Evolutionary conservation across 257 asterid species (phyloP), one percentile per base, ranked within the genome.

Genomic region (Nemophila menziesii): DNA sequence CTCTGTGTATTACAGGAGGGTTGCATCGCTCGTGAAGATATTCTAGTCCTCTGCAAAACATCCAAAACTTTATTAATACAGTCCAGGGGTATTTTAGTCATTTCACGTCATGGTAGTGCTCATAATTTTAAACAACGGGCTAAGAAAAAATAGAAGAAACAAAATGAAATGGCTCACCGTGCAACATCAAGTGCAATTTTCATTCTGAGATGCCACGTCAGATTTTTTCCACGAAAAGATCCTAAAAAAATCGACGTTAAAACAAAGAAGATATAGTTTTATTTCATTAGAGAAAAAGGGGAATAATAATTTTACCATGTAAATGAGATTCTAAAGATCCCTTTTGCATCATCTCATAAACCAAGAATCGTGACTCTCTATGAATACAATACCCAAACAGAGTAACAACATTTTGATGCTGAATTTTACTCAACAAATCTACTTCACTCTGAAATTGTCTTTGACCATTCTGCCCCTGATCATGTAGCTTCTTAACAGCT

Each of bases 181-280:
- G 95, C 97, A 42, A 89, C 77, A 74, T 89, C 97, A 44, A 89
- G 72, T 20, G 97, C 95, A 46, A 84, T 78, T 68, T 74, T 89
- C 95, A 89, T 83, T 26, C 97, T 73, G 37, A 89, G 26, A 51
- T 74, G 92, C 97, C 97, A 89, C 60, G 64, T 78, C 68, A 89
- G 66, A 50, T 66, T 60, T 22, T 80, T 66, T 70, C 81, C 75
- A 54, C 48, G 71, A 57, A 80, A 67, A 55, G 90, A 74, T 40
- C 89, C 97, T 89, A 66, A 26, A 11, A 46, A 21, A 54, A 5
- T 29, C 12, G 36, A 7, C 12, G 36, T 18, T 13, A n/a, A n/a
- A n/a, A n/a, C n/a, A n/a, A n/a, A n/a, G 39, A 18, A 39, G 8
- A 36, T 21, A 8, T 1, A 22, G 15, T 29, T 29, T 7, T 29